Evolutionary conservation across 331 rosid species (phyloP), one percentile per base, ranked within the genome.

Genomic region (Acacia concinna): DNA sequence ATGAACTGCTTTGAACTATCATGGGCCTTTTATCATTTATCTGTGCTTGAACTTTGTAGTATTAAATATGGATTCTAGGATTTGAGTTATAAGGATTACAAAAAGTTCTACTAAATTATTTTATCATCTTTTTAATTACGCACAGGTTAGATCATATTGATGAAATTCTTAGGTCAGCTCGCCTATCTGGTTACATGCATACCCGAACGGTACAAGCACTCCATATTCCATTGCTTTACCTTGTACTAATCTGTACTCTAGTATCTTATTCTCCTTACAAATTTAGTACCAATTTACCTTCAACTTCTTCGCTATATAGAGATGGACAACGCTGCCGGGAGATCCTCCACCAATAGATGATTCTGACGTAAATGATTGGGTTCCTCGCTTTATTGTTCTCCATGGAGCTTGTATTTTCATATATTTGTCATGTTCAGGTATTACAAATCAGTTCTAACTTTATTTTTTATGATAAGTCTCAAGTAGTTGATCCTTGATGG

Each of bases 311-410:
- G 34, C 51, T 52, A 25, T 52, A 18, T 47, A 96, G 99, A 90
- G 99, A 71, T 96, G 99, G 99, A 83, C 89, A 43, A 84, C 92
- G 41, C 89, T 96, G 46, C 99, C 98, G 2, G 99, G 98, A 78
- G 99, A 93, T 82, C 99, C 94, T 86, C 93, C 92, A 57, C 98
- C 97, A 0, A 76, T 93, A 70, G 99, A 96, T 82, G 99, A 93
- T 73, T 74, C 84, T 15, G 99, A 96, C 2, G 87, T 93, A 68
- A 93, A 96, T 79, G 99, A 96, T 76, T 84, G 99, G 99, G 93
- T 93, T 84, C 97, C 98, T 46, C 99, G 99, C 76, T 96, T 96
- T 75, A 86, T 89, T n/a, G 94, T 93, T 84, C 91, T 96, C n/a
- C 97, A 96, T 30, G 99, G 99, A 40, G 70, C 71, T 8, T 93